Conservation (phyloP, 371 early-diverging fungal genomes). For the Sporodiniella umbellata region DNA sequence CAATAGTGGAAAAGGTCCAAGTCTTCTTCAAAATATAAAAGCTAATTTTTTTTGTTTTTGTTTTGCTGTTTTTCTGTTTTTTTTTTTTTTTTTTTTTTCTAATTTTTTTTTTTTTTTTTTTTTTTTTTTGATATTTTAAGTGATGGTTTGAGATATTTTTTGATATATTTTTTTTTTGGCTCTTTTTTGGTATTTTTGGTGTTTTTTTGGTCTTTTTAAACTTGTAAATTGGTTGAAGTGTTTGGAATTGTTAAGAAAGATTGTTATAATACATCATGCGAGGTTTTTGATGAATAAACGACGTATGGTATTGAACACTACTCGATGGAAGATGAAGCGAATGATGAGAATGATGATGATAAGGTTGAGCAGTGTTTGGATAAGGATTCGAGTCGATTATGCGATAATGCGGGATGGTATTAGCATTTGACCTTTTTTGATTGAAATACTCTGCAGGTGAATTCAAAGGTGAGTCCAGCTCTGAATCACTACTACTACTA, state of each 20-base stretch:
- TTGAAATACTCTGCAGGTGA: conserved; percentile 20
- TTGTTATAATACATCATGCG: neutral
- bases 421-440: conserved; percentile 6
- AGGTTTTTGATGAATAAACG: neutral
- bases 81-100: neutral
- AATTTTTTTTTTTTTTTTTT: neutral
- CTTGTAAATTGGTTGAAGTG: neutral
- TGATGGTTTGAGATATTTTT: no score
- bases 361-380: neutral
- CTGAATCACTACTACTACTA: conserved; percentile 27
- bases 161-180: neutral
- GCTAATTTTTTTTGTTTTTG: neutral
- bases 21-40: no score
- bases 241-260: no score
- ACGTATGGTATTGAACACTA: neutral
- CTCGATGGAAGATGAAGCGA: no score
- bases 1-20: no score
- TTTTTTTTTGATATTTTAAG: conserved; percentile 1
- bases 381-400: conserved; percentile 5
- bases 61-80: neutral
- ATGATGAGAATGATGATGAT: no score
- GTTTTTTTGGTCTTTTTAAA: neutral
- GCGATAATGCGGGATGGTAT: conserved; percentile 22
- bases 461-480: conserved; percentile 29
- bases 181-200: neutral